Evolutionary conservation across 2,329 filamentous ascomycete species (phyloP).

Genomic region (Rutstroemia sp.): DNA sequence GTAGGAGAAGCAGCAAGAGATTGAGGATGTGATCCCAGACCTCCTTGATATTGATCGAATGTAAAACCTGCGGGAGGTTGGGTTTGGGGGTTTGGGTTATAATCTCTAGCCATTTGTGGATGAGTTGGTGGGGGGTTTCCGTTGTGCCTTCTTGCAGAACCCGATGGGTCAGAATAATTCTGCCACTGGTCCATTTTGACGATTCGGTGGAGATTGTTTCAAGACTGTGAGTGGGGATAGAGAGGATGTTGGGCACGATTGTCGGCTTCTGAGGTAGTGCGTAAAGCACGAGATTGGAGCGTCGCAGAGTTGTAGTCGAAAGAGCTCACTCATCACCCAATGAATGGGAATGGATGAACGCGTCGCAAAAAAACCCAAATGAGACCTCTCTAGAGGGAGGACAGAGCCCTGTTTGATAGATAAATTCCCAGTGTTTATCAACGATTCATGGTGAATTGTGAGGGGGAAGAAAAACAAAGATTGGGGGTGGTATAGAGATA

Average conservation of each 20-base stretch:
- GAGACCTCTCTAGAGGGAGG: constrained; percentile 19
- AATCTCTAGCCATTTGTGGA: constrained; percentile 42
- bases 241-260: constrained; percentile 8
- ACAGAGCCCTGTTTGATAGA: constrained; percentile 15
- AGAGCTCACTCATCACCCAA: not conserved
- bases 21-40: constrained; percentile 36
- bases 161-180: constrained; percentile 57
- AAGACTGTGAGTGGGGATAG: constrained; percentile 19
- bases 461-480: not conserved
- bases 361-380: constrained; percentile 19
- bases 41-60: constrained; percentile 59
- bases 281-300: not conserved
- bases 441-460: constrained; percentile 23
- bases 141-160: constrained; percentile 58
- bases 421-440: constrained; percentile 20
- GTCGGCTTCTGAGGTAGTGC: constrained; percentile 2
- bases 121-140: constrained; percentile 39
- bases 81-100: constrained; percentile 31
- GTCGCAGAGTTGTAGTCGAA: constrained; percentile 6
- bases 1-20: constrained; percentile 53
- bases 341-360: constrained; percentile 9
- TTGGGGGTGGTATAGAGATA: not conserved
- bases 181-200: constrained; percentile 57
- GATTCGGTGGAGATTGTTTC: constrained; percentile 14
- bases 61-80: constrained; percentile 54